These are phyloP conservation scores for Sporothrix sp. DNA, from an alignment of 2,329 filamentous ascomycete genomes.

Conservation along the genomic window DNA sequence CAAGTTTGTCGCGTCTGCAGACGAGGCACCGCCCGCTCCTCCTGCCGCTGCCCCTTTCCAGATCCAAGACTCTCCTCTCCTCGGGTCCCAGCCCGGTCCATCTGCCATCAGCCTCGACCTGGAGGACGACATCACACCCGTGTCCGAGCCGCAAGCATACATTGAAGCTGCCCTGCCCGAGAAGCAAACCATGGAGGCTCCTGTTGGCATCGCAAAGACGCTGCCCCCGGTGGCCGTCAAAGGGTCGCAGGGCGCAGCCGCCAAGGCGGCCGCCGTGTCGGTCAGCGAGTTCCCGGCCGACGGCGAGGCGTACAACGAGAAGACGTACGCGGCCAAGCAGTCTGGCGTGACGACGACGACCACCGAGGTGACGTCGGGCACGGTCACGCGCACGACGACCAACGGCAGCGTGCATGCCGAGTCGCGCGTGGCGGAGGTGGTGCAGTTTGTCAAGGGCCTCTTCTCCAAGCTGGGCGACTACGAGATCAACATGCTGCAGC, in stretches of 20 bases:
- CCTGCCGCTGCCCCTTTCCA: neutral
- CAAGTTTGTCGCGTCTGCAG: neutral
- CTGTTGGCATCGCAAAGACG: neutral
- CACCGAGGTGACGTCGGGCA: neutral
- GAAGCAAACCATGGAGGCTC: neutral
- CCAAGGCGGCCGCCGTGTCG: neutral
- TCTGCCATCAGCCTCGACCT: neutral
- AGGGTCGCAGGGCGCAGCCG: neutral
- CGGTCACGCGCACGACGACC: neutral
- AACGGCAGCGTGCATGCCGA: slow-evolving; percentile 2
- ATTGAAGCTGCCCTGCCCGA: neutral
- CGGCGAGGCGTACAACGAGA: neutral
- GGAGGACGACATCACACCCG: neutral
- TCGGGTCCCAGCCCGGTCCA: too few species aligned
- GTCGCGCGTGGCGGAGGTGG: slow-evolving; percentile 11
- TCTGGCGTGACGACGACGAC: neutral
- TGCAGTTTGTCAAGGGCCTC: slow-evolving; percentile 11
- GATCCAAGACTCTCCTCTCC: neutral
- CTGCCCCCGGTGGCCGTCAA: neutral
- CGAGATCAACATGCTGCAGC: slow-evolving; percentile 21
- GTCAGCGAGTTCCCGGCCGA: neutral
- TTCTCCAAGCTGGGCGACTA: slow-evolving; percentile 23
- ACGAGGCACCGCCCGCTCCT: neutral
- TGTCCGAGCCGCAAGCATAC: neutral
- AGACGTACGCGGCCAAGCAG: neutral